Evolutionary conservation across 805 yeast genomes (phyloP).

Genomic region (Wickerhamomyces bisporus): DNA sequence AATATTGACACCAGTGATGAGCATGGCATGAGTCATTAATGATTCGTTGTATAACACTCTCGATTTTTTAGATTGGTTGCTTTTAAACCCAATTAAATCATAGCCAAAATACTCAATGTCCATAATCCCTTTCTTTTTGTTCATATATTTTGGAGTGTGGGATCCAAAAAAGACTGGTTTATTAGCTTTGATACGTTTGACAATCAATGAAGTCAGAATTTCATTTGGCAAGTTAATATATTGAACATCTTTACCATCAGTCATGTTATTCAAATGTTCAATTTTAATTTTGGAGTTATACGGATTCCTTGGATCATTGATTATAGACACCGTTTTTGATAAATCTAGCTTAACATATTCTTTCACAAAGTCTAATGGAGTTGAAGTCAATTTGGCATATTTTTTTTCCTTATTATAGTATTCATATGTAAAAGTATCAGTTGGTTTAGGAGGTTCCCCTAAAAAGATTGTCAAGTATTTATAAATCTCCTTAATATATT

Average conservation of each 20-base stretch:
- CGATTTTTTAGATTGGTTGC: conserved; percentile 55
- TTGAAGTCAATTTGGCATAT: conserved; percentile 42
- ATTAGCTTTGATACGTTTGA: conserved; percentile 62
- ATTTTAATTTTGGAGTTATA: conserved; percentile 61
- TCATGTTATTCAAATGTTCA: conserved; percentile 69
- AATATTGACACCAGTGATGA: conserved; percentile 73
- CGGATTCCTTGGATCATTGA: conserved; percentile 79
- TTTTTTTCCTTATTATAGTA: conserved; percentile 64
- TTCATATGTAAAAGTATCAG: conserved; percentile 68
- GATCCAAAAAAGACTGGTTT: conserved; percentile 87
- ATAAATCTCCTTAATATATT: conserved; percentile 58
- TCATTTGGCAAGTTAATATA: conserved; percentile 66
- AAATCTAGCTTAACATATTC: conserved; percentile 50
- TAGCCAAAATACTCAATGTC: conserved; percentile 69
- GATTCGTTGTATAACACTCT: conserved; percentile 68
- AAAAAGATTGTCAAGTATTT: conserved; percentile 61
- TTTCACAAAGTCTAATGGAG: conserved; percentile 61
- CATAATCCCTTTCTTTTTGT: conserved; percentile 59
- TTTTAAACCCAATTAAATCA: conserved; percentile 48
- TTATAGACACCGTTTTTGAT: conserved; percentile 52
- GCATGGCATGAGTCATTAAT: conserved; percentile 89
- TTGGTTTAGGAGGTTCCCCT: conserved; percentile 76
- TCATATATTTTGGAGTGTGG: conserved; percentile 78
- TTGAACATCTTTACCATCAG: conserved; percentile 62
- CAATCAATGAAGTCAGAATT: conserved; percentile 53